Percentiles rank a stretch among this genome's conserved stretches.
Conservation (phyloP, 805 yeast species). For the Yarrowia sp. region DNA sequence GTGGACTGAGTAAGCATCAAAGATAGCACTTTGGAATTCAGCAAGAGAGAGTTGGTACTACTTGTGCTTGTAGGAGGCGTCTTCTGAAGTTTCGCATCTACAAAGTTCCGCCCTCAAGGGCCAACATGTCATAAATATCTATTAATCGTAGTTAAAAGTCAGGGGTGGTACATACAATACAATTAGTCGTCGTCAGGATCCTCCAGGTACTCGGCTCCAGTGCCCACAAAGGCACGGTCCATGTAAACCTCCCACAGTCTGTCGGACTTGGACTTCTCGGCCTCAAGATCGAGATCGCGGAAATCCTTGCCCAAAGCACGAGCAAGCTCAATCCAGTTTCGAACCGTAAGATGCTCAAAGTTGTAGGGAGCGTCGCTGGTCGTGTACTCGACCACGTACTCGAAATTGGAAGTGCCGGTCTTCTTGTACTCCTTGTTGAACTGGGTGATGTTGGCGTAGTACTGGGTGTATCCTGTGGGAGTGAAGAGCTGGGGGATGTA, state of each 20-base stretch:
- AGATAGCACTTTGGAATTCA: no score
- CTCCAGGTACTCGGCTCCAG: conserved; percentile 53
- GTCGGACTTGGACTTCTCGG: conserved; percentile 28
- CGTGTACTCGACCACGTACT: conserved; percentile 63
- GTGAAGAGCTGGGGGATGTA: conserved; percentile 67
- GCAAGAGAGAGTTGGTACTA: background rate
- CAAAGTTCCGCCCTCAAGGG: no score
- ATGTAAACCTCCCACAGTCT: conserved; percentile 47
- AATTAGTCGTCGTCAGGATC: conserved; percentile 13
- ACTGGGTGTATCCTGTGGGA: conserved; percentile 71
- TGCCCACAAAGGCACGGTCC: conserved; percentile 58
- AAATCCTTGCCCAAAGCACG: conserved; percentile 26
- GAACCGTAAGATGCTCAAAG: conserved; percentile 55
- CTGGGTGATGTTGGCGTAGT: conserved; percentile 59
- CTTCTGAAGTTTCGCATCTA: no score
- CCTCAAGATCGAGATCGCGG: conserved; percentile 17
- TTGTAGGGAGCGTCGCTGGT: conserved; percentile 60
- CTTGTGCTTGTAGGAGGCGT: no score
- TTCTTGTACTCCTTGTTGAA: conserved; percentile 45
- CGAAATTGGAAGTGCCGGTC: conserved; percentile 45
- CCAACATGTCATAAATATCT: conserved; percentile 2
- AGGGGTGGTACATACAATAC: background rate
- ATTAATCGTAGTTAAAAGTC: background rate
- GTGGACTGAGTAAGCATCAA: conserved; percentile 22
- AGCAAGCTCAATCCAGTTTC: conserved; percentile 59